Base-by-base conservation (phyloP, 208 protist genomes). In the Acanthamoeba triangularis region DNA sequence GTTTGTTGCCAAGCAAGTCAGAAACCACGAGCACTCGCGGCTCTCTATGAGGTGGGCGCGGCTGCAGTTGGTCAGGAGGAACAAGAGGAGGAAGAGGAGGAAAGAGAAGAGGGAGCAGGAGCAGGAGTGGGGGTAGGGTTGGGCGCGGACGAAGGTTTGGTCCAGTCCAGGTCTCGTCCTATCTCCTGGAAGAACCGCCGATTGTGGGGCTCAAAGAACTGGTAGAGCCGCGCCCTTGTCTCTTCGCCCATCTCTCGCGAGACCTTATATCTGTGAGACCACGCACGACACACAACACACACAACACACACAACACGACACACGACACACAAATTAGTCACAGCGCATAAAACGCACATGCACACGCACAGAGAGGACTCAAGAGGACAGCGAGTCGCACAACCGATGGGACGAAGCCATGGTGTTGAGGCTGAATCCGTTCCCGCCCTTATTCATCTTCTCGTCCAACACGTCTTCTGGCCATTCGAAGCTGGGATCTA, bases 391-490 rank as follows among this genome's bases (percentile, higher is more conserved):
- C 67, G 67, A 84, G 41, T 54, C 76, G 76, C 76, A 84, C 76
- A 56, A 84, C 76, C 76, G 76, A 84, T 84, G 76, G 76, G 76
- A 54, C 76, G 76, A 44, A n/a, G 85, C 44, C 85, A 91, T 91
- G 20, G 85, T 91, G 85, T 91, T 30, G 16, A 91, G 85, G 61
- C 30, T 91, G 56, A 91, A 91, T 2, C 85, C 85, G 30, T 91
- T 91, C 3, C 85, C 85, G 44, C 85, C 85, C 33, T 65, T 33
- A 23, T 91, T 91, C 85, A 91, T 91, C 61, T 69, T 35, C 33
- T 91, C 85, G n/a, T 91, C 59, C 25, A 91, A 30, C n/a, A 91
- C 85, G 16, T 91, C 85, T 10, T 72, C 61, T n/a, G 85, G 59
- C 59, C 61, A 91, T 25, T 91, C 59, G n/a, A 47, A 91, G 25